phyloP scores from a whole-genome alignment of 495 filamentous ascomycete species.

The Penicillium egyptiacum region DNA sequence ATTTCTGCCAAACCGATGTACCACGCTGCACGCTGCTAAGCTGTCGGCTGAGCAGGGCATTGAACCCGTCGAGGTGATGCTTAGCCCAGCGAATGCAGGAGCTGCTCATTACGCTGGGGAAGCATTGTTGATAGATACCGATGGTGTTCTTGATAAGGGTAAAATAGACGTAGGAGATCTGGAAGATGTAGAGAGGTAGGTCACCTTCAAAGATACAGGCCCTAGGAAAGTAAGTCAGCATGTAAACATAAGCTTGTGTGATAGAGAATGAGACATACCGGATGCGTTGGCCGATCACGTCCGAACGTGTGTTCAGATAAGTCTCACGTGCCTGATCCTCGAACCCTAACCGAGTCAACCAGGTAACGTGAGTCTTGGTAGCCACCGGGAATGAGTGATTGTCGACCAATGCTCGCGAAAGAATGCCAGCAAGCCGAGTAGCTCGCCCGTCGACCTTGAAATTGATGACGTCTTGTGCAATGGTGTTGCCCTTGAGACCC shows the following conservation, averaged over 20 bases:
- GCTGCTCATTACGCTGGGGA: constrained; percentile 80
- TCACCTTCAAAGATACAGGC: constrained; percentile 94
- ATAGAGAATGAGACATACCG: constrained; percentile 55
- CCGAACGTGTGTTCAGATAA: constrained; percentile 75
- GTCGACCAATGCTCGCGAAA: constrained; percentile 72
- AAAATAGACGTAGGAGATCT: constrained; percentile 97
- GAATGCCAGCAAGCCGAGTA: constrained; percentile 67
- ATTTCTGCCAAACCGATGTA: constrained; percentile 72
- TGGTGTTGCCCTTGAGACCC: constrained; percentile 75
- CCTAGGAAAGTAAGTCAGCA: constrained; percentile 48
- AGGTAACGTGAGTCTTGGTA: constrained; percentile 72
- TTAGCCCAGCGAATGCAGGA: constrained; percentile 97
- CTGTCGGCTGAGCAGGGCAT: constrained; percentile 75
- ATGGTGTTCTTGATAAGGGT: constrained; percentile 89
- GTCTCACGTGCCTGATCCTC: constrained; percentile 85
- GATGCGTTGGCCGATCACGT: constrained; percentile 74
- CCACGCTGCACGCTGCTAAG: constrained; percentile 74
- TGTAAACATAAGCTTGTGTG: background rate
- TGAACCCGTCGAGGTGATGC: constrained; percentile 86
- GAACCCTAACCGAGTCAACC: constrained; percentile 82
- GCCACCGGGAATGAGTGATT: constrained; percentile 68
- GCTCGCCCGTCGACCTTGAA: constrained; percentile 88
- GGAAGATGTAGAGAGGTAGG: constrained; percentile 86
- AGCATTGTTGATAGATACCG: constrained; percentile 83
- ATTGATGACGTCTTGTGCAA: constrained; percentile 85